Conservation (phyloP, 257 asterid genomes). For the Ajuga chamaepitys region DNA sequence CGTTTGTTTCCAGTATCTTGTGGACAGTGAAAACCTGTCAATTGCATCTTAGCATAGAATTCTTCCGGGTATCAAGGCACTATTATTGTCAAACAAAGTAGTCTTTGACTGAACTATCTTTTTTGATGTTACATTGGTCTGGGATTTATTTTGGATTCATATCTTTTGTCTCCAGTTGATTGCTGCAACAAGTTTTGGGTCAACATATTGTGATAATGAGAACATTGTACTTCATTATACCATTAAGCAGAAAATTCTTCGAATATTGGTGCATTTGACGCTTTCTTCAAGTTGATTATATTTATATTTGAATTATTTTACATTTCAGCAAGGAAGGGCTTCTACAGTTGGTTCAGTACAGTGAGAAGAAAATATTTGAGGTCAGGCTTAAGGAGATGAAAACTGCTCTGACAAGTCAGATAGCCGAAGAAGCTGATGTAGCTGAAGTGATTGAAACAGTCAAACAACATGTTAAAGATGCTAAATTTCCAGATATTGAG, state of each 20-base stretch:
- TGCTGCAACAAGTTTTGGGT: not conserved
- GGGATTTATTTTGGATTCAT: not conserved
- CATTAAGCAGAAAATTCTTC: not conserved
- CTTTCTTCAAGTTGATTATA: not conserved
- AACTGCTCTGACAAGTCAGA: slow-evolving; percentile 69
- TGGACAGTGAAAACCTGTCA: not conserved
- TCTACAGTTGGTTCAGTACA: slow-evolving; percentile 64
- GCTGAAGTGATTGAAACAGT: slow-evolving; percentile 91
- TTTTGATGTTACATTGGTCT: not conserved
- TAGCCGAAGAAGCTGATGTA: slow-evolving; percentile 73
- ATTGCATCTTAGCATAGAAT: not conserved
- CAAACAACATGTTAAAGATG: slow-evolving; percentile 84
- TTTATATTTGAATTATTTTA: not conserved
- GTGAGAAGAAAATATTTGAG: slow-evolving; percentile 77
- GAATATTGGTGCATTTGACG: not conserved
- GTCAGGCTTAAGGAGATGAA: slow-evolving; percentile 86
- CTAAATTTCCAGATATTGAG: slow-evolving; percentile 82
- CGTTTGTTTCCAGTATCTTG: not conserved
- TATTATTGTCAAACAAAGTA: not conserved
- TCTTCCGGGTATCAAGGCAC: not conserved
- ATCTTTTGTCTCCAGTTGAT: not conserved
- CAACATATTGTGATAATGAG: not conserved
- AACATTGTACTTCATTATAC: not conserved
- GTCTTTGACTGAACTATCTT: not conserved
- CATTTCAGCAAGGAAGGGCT: slow-evolving; percentile 76